Base-by-base conservation (phyloP, 179 eudicot genomes). In the Monotropa hypopitys region DNA sequence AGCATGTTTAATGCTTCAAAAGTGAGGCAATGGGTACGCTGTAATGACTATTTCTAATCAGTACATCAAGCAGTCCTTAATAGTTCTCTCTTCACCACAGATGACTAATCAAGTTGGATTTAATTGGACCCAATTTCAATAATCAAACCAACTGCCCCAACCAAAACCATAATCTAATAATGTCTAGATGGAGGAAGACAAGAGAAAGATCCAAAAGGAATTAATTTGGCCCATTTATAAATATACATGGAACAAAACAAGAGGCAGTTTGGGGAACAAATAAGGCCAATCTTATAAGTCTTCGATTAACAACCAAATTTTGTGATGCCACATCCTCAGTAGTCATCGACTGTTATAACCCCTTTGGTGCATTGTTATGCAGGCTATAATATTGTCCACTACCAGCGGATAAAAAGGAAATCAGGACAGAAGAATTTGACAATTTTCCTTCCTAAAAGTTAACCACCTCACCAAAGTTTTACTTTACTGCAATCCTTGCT, bases 71-170 rank as follows among this genome's bases (percentile, higher is more conserved):
- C 66, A 59, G 12, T 32, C 35, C 7, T 26, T 59, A 59, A 13
- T 26, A 70, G 35, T 46, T 1, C 50, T 28, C 54, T 30, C 50
- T 43, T 46, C 15, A 9, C 32, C 11, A 65, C 33, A 13, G 56
- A 71, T 71, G 57, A 71, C 53, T 71, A 16, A 70, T 47, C 59
- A 71, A 47, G 57, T 47, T 28, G 42, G 42, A 45, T 28, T n/a
- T 46, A 71, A n/a, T 49, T 13, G 10, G 10, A 47, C 33, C 54
- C 54, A 71, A 71, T 26, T 32, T 26, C 3, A n/a, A 47, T 30
- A 15, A 30, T 16, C 42, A 32, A 71, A 47, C 40, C 16, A 33
- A 73, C 23, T 73, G 66, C 30, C n/a, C 7, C 10, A 74, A 74
- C 54, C 23, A 59, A 12, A 53, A 56, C 43, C 33, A 35, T 23